phyloP scores from a whole-genome alignment of 176 grass and related monocot genomes.

The Canna indica region DNA sequence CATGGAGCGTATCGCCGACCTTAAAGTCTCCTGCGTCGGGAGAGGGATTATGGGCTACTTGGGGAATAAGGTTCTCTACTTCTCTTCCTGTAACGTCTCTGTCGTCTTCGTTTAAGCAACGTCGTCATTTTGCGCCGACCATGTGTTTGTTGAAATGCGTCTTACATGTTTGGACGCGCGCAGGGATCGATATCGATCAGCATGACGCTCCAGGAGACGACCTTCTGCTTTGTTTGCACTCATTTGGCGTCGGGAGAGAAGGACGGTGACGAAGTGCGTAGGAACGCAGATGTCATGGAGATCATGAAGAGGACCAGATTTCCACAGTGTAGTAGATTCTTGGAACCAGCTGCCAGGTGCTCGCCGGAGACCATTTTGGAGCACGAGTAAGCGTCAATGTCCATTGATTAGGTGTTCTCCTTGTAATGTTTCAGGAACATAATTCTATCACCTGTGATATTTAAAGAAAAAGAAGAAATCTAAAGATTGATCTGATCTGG shows the following conservation, averaged over 20 bases:
- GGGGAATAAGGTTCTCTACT: slow-evolving; percentile 65
- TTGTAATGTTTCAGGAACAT: too few relatives aligned
- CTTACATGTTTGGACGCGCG: background rate
- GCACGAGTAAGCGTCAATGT: slow-evolving; percentile 54
- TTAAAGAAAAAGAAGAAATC: too few relatives aligned
- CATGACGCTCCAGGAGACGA: slow-evolving; percentile 41
- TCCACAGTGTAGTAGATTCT: slow-evolving; percentile 7
- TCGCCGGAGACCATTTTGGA: slow-evolving; percentile 71
- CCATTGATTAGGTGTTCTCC: background rate
- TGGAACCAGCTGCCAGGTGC: background rate
- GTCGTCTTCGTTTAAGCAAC: too few relatives aligned
- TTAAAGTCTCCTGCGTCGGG: slow-evolving; percentile 56
- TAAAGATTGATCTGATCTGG: background rate
- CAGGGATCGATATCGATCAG: slow-evolving; percentile 86
- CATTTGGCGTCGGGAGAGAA: slow-evolving; percentile 86
- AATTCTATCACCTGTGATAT: too few relatives aligned
- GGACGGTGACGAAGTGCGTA: slow-evolving; percentile 66
- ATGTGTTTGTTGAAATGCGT: background rate
- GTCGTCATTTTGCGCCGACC: background rate
- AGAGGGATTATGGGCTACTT: slow-evolving; percentile 91
- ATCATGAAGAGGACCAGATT: slow-evolving; percentile 67
- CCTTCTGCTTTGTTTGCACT: slow-evolving; percentile 89
- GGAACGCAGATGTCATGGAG: slow-evolving; percentile 63
- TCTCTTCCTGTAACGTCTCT: background rate
- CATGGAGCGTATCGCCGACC: slow-evolving; percentile 24